Percentiles rank a stretch among this genome's conserved stretches.
phyloP scores from a whole-genome alignment of 805 yeast species.

The Limtongia smithiae region DNA sequence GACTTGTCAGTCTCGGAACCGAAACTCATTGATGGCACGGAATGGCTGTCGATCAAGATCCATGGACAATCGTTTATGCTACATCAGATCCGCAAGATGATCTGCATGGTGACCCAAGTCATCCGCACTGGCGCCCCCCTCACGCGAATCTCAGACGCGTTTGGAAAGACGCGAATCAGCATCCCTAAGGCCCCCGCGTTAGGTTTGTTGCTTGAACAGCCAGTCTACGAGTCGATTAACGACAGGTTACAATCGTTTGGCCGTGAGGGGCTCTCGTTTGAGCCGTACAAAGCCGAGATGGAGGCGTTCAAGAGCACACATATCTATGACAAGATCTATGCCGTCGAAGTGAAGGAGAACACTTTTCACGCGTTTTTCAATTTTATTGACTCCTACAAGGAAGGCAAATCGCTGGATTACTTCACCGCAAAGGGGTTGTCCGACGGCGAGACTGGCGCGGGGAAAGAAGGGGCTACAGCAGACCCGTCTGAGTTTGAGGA shows the following conservation, averaged over 20 bases:
- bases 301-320: slow-evolving; percentile 79
- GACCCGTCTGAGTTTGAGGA: slow-evolving; percentile 28
- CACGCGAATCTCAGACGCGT: slow-evolving; percentile 72
- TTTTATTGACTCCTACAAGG: slow-evolving; percentile 63
- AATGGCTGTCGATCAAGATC: slow-evolving; percentile 92
- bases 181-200: slow-evolving; percentile 98
- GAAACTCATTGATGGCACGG: slow-evolving; percentile 86
- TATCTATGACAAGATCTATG: slow-evolving; percentile 89
- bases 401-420: slow-evolving; percentile 62
- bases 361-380: slow-evolving; percentile 79
- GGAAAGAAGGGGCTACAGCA: slow-evolving; percentile 1
- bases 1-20: slow-evolving; percentile 78
- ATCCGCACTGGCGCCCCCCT: slow-evolving; percentile 83
- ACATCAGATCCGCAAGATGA: slow-evolving; percentile 97
- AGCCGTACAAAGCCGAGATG: slow-evolving; percentile 63
- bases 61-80: slow-evolving; percentile 99
- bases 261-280: slow-evolving; percentile 68
- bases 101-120: slow-evolving; percentile 85
- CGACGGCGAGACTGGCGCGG: slow-evolving; percentile 22
- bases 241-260: slow-evolving; percentile 65
- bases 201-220: slow-evolving; percentile 84
- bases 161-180: slow-evolving; percentile 68
- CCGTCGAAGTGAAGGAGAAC: slow-evolving; percentile 83
- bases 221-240: slow-evolving; percentile 86
- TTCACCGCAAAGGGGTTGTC: slow-evolving; percentile 38